Evolutionary conservation across 495 filamentous ascomycete species (phyloP).

Genomic region (Entonaema liquescens): DNA sequence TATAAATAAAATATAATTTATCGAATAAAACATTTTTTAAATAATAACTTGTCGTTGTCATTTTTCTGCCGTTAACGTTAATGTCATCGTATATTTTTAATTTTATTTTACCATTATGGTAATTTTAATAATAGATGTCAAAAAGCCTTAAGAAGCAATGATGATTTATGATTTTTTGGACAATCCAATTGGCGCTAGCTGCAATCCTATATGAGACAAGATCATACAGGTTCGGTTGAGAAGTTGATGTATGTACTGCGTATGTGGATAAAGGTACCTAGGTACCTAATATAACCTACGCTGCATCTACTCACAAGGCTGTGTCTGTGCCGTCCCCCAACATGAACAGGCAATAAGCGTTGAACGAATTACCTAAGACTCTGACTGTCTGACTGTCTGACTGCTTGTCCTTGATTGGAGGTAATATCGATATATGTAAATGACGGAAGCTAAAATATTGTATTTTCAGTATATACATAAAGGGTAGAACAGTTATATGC

Average conservation of each 20-base stretch:
- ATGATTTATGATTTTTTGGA: slow-evolving; percentile 30
- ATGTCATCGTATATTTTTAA: neutral
- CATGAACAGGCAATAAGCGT: neutral
- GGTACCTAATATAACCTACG: neutral
- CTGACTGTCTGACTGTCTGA: neutral
- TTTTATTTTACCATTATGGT: neutral
- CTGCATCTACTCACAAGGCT: too few species aligned
- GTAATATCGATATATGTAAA: neutral
- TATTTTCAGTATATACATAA: neutral
- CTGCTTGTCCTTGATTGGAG: neutral
- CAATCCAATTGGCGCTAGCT: neutral
- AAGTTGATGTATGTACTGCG: neutral
- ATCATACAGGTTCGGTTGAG: neutral
- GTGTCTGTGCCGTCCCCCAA: too few species aligned
- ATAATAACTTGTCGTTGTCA: too few species aligned
- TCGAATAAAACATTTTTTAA: too few species aligned
- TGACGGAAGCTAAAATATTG: neutral
- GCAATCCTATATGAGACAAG: neutral
- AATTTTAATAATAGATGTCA: neutral
- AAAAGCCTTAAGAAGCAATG: neutral
- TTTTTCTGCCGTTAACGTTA: too few species aligned
- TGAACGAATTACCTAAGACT: slow-evolving; percentile 1
- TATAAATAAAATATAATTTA: too few species aligned
- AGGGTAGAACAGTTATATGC: too few species aligned
- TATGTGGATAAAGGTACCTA: neutral